Conservation (phyloP, 202 grass and related monocot species). For the Saccharum hybrid region DNA sequence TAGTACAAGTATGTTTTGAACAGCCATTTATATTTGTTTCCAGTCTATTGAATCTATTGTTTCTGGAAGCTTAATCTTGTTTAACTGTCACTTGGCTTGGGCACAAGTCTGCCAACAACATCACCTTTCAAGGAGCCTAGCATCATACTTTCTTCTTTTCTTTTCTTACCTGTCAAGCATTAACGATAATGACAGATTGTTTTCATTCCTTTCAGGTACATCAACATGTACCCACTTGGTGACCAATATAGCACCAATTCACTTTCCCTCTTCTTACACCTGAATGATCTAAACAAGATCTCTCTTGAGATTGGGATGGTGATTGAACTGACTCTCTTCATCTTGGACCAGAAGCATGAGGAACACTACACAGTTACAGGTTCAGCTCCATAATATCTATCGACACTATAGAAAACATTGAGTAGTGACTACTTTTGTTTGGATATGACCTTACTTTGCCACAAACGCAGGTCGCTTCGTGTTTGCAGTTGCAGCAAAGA, state of each 20-base stretch:
- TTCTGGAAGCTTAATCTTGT: neutral
- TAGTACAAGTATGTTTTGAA: neutral
- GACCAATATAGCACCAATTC: neutral
- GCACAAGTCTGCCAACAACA: neutral
- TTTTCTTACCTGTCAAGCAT: neutral
- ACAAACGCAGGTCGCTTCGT: neutral
- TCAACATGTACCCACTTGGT: conserved; percentile 11
- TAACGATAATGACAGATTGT: neutral
- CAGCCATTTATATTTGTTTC: neutral
- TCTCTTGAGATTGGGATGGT: conserved; percentile 22
- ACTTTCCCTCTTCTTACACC: conserved; percentile 2
- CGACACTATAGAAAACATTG: neutral
- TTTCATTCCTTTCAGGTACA: neutral
- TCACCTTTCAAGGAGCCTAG: neutral
- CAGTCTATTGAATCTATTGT: neutral
- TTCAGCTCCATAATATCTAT: neutral
- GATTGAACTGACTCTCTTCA: conserved; percentile 23
- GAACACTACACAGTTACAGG: neutral
- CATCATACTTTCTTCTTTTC: neutral
- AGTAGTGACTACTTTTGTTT: neutral
- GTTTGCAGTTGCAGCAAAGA: neutral
- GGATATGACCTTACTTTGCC: neutral
- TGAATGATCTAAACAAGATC: neutral
- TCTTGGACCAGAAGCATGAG: conserved; percentile 3
- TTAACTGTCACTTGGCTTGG: neutral